Evolutionary conservation across 345 rosid species (phyloP).

Genomic region (Pelargonium nanum): DNA sequence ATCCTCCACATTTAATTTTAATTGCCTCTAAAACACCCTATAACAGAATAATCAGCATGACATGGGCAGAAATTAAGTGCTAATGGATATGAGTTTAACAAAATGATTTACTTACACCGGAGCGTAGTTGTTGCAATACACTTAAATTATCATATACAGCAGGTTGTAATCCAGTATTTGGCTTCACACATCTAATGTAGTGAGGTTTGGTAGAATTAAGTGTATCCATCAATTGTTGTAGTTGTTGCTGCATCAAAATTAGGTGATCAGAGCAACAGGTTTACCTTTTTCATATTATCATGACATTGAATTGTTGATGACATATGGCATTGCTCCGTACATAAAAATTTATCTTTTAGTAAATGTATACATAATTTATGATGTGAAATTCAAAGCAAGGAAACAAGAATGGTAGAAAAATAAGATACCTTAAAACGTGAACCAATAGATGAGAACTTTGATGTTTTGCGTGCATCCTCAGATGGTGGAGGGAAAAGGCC

Average conservation of each 20-base stretch:
- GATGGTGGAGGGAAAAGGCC: slow-evolving; percentile 58
- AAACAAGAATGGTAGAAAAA: slow-evolving; percentile 6
- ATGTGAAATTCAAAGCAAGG: slow-evolving; percentile 1
- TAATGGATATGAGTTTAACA: slow-evolving; percentile 3
- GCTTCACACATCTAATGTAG: slow-evolving; percentile 92
- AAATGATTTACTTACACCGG: slow-evolving; percentile 54
- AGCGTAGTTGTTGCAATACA: slow-evolving; percentile 79
- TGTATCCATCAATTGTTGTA: slow-evolving; percentile 85
- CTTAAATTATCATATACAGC: slow-evolving; percentile 43
- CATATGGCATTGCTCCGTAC: slow-evolving; percentile 8
- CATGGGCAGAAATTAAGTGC: slow-evolving; percentile 10
- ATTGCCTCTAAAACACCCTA: slow-evolving; percentile 98
- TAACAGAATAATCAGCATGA: slow-evolving; percentile 16
- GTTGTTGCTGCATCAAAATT: slow-evolving; percentile 62
- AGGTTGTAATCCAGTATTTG: slow-evolving; percentile 58
- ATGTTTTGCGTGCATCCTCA: slow-evolving; percentile 59
- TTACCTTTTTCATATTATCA: not conserved
- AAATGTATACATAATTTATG: not conserved
- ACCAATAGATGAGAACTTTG: slow-evolving; percentile 86
- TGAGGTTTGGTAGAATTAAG: slow-evolving; percentile 80
- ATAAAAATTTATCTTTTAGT: not conserved
- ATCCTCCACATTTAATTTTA: slow-evolving; percentile 81
- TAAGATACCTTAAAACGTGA: slow-evolving; percentile 69
- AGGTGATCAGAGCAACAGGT: slow-evolving; percentile 17
- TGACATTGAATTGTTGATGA: slow-evolving; percentile 3